These are phyloP conservation scores for Penicillium parvum DNA, from an alignment of 495 filamentous ascomycete species.

Conservation along the genomic window DNA sequence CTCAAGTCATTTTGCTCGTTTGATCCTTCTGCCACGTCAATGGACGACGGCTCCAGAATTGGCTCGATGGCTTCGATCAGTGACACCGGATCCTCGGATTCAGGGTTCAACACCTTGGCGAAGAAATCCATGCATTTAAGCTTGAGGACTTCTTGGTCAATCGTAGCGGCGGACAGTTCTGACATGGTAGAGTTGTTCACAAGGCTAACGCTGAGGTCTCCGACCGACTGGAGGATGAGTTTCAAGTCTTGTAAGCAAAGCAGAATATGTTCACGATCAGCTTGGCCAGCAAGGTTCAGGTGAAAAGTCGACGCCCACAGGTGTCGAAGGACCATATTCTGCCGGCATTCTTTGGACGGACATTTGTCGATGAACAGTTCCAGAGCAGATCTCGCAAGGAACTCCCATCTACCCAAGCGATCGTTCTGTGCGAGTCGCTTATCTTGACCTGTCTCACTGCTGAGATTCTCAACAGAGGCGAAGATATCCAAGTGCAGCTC, in stretches of 20 bases:
- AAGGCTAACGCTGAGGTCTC: slow-evolving; percentile 54
- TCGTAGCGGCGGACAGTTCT: slow-evolving; percentile 73
- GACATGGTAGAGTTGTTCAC: slow-evolving; percentile 87
- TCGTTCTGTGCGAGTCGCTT: slow-evolving; percentile 61
- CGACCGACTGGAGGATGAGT: slow-evolving; percentile 36
- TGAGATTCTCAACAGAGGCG: slow-evolving; percentile 68
- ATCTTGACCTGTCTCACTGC: slow-evolving; percentile 58
- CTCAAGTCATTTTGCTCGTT: slow-evolving; percentile 12
- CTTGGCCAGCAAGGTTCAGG: slow-evolving; percentile 62
- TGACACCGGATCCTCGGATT: slow-evolving; percentile 64
- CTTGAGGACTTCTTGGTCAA: slow-evolving; percentile 85
- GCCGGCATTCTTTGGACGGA: slow-evolving; percentile 18
- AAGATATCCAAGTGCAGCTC: slow-evolving; percentile 89
- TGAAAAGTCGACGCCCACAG: slow-evolving; percentile 82
- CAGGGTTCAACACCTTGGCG: slow-evolving; percentile 67
- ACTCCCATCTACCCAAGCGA: slow-evolving; percentile 70
- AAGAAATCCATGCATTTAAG: slow-evolving; percentile 97
- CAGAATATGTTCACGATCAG: slow-evolving; percentile 70
- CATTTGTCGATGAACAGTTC: slow-evolving; percentile 42
- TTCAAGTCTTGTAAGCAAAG: slow-evolving; percentile 75
- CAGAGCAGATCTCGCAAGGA: slow-evolving; percentile 61
- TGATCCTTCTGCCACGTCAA: slow-evolving; percentile 32
- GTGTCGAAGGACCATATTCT: slow-evolving; percentile 53
- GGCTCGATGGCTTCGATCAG: slow-evolving; percentile 92
- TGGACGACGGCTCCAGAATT: slow-evolving; percentile 70